Conservation (phyloP, 495 filamentous ascomycete genomes). For the Glarea lozoyensis region DNA sequence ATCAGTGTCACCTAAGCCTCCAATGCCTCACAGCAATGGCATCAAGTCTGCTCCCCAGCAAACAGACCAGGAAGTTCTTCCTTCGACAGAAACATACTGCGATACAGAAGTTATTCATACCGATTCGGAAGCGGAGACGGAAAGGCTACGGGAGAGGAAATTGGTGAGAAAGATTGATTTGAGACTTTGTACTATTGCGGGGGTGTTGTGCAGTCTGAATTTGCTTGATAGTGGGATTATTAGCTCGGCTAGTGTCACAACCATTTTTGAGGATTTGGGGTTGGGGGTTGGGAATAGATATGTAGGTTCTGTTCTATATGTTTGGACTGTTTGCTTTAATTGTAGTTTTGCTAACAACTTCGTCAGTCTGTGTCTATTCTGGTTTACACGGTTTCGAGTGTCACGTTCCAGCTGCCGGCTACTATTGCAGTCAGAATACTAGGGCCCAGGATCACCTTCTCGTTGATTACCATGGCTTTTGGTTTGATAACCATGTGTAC, state of each 20-base stretch:
- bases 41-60: too few relatives aligned
- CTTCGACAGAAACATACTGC: too few relatives aligned
- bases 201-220: conserved; percentile 63
- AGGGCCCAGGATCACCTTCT: conserved; percentile 62
- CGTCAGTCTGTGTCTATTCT: conserved; percentile 67
- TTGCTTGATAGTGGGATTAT: conserved; percentile 69
- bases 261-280: conserved; percentile 57
- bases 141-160: too few relatives aligned
- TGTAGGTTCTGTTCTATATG: conserved; percentile 6
- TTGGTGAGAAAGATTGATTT: conserved; percentile 61
- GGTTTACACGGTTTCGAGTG: conserved; percentile 69
- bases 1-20: too few relatives aligned
- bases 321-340: not conserved
- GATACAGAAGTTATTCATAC: too few relatives aligned
- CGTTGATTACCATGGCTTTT: conserved; percentile 57
- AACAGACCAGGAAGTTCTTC: too few relatives aligned
- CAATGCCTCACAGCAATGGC: too few relatives aligned
- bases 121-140: too few relatives aligned
- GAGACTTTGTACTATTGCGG: conserved; percentile 67
- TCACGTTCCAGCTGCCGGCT: conserved; percentile 66
- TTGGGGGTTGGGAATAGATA: conserved; percentile 33
- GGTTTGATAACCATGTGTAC: conserved; percentile 66
- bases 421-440: conserved; percentile 61
- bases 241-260: conserved; percentile 66
- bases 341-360: conserved; percentile 27